Evolutionary conservation across 306 rosid species (phyloP).

Genomic region (Castanea mollissima): DNA sequence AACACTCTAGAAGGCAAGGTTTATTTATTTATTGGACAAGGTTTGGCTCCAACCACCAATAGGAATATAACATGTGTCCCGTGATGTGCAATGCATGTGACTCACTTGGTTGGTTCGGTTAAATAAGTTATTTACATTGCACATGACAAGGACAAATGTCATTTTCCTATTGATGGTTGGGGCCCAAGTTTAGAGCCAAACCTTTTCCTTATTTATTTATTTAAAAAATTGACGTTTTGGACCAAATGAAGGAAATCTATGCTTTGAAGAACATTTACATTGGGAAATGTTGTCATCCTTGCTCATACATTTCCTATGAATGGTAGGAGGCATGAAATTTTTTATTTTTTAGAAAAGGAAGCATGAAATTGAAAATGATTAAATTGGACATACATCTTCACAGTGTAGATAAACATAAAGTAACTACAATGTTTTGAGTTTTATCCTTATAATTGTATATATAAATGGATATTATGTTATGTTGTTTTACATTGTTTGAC

Average conservation of each 20-base stretch:
- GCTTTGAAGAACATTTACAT: background rate
- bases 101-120: no score
- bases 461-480: background rate
- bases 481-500: background rate
- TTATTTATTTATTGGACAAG: no score
- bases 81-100: no score
- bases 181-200: no score
- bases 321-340: background rate
- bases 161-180: no score
- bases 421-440: background rate
- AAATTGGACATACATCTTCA: background rate
- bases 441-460: background rate
- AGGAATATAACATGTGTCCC: no score
- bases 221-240: background rate
- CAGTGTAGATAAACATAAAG: background rate
- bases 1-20: background rate
- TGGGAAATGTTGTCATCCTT: background rate
- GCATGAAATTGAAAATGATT: background rate
- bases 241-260: background rate
- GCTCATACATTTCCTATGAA: background rate
- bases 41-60: no score
- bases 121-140: no score
- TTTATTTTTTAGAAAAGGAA: no score
- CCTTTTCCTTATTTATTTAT: background rate
- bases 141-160: no score